Evolutionary conservation across 768 basidiomycete genomes (phyloP).

Genomic region (Phanerochaete sordida): DNA sequence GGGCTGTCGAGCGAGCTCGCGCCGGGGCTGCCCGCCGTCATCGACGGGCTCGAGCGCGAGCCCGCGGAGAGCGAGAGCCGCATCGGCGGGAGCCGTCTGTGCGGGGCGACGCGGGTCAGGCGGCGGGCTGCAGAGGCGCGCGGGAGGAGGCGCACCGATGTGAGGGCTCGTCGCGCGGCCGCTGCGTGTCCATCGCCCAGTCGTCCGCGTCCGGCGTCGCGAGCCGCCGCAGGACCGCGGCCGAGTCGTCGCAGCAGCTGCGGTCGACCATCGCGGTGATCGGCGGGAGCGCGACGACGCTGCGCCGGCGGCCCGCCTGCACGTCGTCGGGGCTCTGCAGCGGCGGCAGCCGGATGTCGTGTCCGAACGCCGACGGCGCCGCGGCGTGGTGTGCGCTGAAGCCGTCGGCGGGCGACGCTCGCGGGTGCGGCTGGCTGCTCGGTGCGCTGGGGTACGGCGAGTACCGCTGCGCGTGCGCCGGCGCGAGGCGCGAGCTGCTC

Average conservation of each 20-base stretch:
- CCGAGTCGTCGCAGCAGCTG: slow-evolving; percentile 49
- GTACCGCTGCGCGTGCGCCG: slow-evolving; percentile 29
- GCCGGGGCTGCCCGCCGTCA: neutral
- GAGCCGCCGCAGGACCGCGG: slow-evolving; percentile 64
- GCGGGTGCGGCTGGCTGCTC: slow-evolving; percentile 9
- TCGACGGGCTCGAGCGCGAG: neutral
- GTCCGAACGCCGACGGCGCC: slow-evolving; percentile 22
- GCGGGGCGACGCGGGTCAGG: neutral
- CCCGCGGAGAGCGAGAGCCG: neutral
- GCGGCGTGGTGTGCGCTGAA: slow-evolving; percentile 33
- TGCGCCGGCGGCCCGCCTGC: neutral
- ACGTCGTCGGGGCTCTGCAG: slow-evolving; percentile 18
- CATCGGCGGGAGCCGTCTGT: neutral
- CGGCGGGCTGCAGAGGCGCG: neutral
- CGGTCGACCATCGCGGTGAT: slow-evolving; percentile 56
- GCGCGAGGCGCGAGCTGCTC: neutral
- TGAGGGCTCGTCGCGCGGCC: neutral
- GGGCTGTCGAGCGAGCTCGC: neutral
- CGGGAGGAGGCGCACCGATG: neutral
- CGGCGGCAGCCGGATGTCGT: slow-evolving; percentile 39
- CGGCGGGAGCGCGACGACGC: slow-evolving; percentile 23
- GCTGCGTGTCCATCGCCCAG: neutral
- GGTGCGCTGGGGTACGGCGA: slow-evolving; percentile 43
- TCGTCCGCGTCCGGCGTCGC: slow-evolving; percentile 46
- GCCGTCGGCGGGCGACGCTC: slow-evolving; percentile 21